Evolutionary conservation across 352 stramenopile genomes (phyloP).

Genomic region (Pythium vanterpoolii): DNA sequence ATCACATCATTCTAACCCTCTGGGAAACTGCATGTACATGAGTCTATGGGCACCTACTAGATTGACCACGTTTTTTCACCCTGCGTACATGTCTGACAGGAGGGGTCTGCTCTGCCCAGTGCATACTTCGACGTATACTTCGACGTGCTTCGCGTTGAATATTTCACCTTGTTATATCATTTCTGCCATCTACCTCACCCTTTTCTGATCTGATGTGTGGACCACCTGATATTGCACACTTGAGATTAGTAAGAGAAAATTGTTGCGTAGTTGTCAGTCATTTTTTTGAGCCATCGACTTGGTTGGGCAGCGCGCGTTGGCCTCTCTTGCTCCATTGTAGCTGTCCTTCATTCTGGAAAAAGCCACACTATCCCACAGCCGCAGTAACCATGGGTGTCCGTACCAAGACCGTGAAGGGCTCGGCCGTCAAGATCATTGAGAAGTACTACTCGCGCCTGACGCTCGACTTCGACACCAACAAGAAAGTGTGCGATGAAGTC

Average conservation of each 20-base stretch:
- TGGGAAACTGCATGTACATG: too few species aligned
- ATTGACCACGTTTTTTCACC: too few species aligned
- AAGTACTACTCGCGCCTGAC: constrained; percentile 99
- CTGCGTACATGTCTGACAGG: too few species aligned
- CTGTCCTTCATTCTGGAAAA: constrained; percentile 20
- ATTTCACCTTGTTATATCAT: neutral
- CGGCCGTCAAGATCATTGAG: constrained; percentile 99
- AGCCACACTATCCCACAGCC: constrained; percentile 24
- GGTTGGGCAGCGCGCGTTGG: constrained; percentile 11
- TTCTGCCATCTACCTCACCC: neutral
- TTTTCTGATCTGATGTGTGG: neutral
- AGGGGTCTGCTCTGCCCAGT: too few species aligned
- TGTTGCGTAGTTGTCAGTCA: neutral
- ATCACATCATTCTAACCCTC: too few species aligned
- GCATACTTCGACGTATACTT: too few species aligned
- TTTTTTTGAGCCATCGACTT: constrained; percentile 5
- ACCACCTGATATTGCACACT: neutral
- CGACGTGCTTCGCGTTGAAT: neutral
- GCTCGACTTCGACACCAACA: constrained; percentile 99
- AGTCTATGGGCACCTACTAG: too few species aligned
- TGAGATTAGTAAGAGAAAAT: too few species aligned
- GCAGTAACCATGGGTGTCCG: constrained; percentile 94
- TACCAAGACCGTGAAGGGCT: constrained; percentile 99
- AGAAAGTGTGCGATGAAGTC: constrained; percentile 96
- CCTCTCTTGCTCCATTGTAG: neutral